Base-by-base conservation (phyloP, 805 yeast genomes). In the Millerozyma acaciae region DNA sequence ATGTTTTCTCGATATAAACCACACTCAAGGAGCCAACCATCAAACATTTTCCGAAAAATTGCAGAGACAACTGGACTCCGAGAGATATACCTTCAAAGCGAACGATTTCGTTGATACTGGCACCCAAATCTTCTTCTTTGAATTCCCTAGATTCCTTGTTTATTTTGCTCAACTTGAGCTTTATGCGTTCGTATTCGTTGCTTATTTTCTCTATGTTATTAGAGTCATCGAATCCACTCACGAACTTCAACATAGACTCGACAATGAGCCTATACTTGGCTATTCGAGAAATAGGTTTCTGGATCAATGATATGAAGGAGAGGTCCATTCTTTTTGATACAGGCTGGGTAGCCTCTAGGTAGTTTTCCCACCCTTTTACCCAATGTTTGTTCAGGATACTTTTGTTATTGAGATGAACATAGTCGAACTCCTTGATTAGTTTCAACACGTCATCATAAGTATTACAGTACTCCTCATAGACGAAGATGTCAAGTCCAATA, bases 221-320 rank as follows among this genome's bases (percentile, higher is more conserved):
- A 8, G 39, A 42, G 30, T 41, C 44, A 14, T 44, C 47, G n/a
- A 38, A 33, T 12, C 24, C 19, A 12, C 21, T 28, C 18, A 61
- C 48, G 26, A 55, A 45, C 22, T 63, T 59, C 6, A 50, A 33
- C 24, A 71, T 41, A 1, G 71, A 55, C 19, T 70, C 73, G n/a
- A 74, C 42, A n/a, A 77, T 62, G 21, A 77, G 53, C 34, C 67
- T 62, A 45, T 77, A 76, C 42, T 75, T 73, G 3, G 69, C 51
- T 6, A 73, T 56, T 40, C 83, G 51, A 25, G 69, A 52, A 8
- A 75, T 59, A 3, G 84, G 83, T 50, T 65, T 68, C 43, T 75
- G 78, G 18, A 74, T 51, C 40, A 78, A 58, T 0, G 82, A 76
- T 20, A 51, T 45, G 31, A 78, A 74, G 4, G 82, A 69, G 17